Percentiles rank a stretch among this genome's conserved stretches.
Conservation (phyloP, 23 red algal genomes). For the Porphyridium purpureum region DNA sequence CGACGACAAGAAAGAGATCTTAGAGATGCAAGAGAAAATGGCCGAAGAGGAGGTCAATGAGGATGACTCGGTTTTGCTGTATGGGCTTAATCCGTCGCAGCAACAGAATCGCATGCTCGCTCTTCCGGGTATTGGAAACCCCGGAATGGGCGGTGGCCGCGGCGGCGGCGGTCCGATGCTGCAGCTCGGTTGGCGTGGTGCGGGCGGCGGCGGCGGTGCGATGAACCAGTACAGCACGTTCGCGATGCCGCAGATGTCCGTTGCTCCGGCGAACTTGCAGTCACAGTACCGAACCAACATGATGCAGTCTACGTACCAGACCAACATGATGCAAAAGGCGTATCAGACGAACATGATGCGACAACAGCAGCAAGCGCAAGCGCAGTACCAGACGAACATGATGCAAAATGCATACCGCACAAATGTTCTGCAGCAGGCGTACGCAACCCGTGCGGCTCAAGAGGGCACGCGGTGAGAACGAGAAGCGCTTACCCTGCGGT, state of each 20-base stretch:
- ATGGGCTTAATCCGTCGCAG: constrained; percentile 51
- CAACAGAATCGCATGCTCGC: too few relatives aligned
- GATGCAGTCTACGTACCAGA: neutral
- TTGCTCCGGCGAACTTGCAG: too few relatives aligned
- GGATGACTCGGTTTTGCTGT: constrained; percentile 64
- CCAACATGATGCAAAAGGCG: neutral
- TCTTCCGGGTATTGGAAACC: too few relatives aligned
- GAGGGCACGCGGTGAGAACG: neutral
- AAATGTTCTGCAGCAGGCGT: neutral
- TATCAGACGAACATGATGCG: too few relatives aligned
- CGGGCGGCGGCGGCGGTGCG: too few relatives aligned
- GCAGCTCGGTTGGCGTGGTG: too few relatives aligned
- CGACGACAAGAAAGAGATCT: constrained; percentile 17
- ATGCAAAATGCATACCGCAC: neutral
- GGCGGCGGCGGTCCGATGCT: too few relatives aligned
- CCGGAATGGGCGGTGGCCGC: too few relatives aligned
- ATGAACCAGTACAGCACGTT: too few relatives aligned
- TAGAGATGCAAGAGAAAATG: constrained; percentile 11
- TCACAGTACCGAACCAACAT: too few relatives aligned
- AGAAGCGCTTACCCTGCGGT: neutral
- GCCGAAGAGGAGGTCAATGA: constrained; percentile 49
- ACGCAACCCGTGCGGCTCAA: neutral
- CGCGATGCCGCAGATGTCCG: too few relatives aligned
- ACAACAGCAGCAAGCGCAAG: too few relatives aligned
- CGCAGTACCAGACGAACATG: neutral